A percentile compares a stretch with the other conserved stretches of the same genome.
These are phyloP conservation scores for Rhododendron henanense DNA, from an alignment of 148 eudicot species.

Conservation along the genomic window DNA sequence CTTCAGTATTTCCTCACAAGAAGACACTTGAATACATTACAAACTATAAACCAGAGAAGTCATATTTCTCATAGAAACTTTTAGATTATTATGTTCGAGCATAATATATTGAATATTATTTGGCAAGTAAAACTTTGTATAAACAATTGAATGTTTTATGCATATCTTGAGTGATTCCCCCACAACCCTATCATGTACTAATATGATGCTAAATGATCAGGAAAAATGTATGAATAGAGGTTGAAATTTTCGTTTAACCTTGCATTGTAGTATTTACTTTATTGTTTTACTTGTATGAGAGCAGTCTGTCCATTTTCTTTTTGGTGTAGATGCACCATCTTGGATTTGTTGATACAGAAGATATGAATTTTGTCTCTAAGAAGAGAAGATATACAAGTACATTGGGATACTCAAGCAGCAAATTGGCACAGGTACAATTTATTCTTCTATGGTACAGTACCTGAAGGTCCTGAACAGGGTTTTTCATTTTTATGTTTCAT, in stretches of 20 bases:
- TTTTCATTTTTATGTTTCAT: neutral
- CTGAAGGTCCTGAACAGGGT: neutral
- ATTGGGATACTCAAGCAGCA: constrained; percentile 86
- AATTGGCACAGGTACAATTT: constrained; percentile 75
- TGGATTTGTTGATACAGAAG: constrained; percentile 97
- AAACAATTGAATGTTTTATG: neutral
- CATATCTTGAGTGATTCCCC: neutral
- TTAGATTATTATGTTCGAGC: neutral
- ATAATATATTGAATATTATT: neutral
- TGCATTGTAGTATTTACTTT: neutral
- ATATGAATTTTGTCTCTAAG: constrained; percentile 72
- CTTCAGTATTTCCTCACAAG: neutral
- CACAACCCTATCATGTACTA: neutral
- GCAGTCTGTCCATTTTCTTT: neutral
- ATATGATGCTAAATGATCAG: neutral
- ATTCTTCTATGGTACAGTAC: neutral
- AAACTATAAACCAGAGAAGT: neutral
- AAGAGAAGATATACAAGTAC: constrained; percentile 81
- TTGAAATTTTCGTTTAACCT: neutral
- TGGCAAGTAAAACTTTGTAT: neutral
- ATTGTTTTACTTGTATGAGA: constrained; percentile 5
- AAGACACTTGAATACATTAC: neutral
- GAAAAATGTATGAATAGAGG: neutral
- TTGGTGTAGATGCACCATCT: constrained; percentile 68
- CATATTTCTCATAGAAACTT: neutral